Percentiles rank a stretch among this genome's conserved stretches.
Conservation (phyloP, 148 eudicot genomes). For the Rhododendron williamsianum region DNA sequence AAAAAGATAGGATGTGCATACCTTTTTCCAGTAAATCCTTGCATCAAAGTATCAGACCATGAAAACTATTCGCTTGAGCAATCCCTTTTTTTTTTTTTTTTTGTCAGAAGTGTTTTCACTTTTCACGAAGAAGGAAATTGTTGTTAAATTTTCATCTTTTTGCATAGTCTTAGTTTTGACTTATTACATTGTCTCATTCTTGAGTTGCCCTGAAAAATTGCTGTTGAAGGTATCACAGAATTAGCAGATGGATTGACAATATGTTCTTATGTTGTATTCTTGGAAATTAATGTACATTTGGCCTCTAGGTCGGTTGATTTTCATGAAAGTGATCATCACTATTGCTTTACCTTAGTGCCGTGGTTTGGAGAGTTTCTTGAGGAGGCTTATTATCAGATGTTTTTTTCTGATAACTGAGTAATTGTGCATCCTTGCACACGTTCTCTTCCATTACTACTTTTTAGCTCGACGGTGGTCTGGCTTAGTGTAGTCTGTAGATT, state of each 20-base stretch:
- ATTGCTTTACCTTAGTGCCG: background rate
- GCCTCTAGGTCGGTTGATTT: background rate
- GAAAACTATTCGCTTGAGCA: no score
- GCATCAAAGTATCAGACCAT: no score
- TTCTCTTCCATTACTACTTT: background rate
- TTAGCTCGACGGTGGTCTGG: background rate
- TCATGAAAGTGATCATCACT: background rate
- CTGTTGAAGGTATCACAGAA: background rate
- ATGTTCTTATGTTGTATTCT: conserved; percentile 1
- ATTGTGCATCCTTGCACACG: background rate
- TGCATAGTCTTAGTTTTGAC: background rate
- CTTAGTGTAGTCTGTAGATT: background rate
- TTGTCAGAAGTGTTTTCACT: no score
- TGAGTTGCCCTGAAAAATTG: background rate
- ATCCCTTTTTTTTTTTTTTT: no score
- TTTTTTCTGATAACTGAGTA: background rate
- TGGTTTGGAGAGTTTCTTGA: no score
- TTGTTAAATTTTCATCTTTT: background rate
- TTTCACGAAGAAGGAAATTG: no score
- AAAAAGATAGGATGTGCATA: no score
- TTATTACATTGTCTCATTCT: background rate
- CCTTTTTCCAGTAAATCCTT: no score
- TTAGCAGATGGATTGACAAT: background rate
- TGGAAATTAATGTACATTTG: background rate
- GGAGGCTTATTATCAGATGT: no score